Evolutionary conservation across 164 flowering plant species (phyloP).

Genomic region (Tinospora cordifolia): DNA sequence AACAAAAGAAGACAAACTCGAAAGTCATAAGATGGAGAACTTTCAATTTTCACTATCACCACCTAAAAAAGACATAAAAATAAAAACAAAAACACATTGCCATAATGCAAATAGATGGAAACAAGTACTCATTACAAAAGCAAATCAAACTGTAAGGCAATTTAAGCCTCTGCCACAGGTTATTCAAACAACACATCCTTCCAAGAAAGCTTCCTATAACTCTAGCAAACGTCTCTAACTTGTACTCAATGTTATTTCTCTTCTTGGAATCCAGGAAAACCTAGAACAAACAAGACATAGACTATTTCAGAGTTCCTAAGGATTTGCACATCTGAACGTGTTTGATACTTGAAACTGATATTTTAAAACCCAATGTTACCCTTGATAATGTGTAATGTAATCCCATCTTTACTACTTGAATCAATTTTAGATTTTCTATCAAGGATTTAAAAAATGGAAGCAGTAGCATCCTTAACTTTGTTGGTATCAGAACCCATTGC

Average conservation of each 20-base stretch:
- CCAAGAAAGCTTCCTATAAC: slow-evolving; percentile 80
- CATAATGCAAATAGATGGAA: neutral
- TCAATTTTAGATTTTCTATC: no score
- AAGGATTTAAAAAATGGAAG: no score
- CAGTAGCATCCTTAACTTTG: no score
- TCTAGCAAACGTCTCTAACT: slow-evolving; percentile 64
- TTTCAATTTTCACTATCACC: neutral
- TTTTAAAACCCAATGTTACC: no score
- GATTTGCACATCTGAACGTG: no score
- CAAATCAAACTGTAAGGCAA: neutral
- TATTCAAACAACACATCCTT: slow-evolving; percentile 80
- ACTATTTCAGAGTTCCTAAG: no score
- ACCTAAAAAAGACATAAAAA: neutral
- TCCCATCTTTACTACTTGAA: no score
- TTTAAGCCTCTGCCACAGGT: slow-evolving; percentile 53
- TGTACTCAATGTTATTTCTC: slow-evolving; percentile 68
- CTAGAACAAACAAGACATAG: slow-evolving; percentile 21
- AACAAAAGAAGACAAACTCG: neutral
- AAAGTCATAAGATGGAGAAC: neutral
- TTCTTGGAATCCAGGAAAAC: slow-evolving; percentile 73
- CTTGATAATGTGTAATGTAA: no score
- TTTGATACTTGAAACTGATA: no score
- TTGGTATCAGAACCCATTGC: no score
- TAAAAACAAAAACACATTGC: neutral
- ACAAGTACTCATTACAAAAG: neutral